Base-by-base conservation (phyloP, 495 filamentous ascomycete genomes). In the Beverwykella pulmonaria region DNA sequence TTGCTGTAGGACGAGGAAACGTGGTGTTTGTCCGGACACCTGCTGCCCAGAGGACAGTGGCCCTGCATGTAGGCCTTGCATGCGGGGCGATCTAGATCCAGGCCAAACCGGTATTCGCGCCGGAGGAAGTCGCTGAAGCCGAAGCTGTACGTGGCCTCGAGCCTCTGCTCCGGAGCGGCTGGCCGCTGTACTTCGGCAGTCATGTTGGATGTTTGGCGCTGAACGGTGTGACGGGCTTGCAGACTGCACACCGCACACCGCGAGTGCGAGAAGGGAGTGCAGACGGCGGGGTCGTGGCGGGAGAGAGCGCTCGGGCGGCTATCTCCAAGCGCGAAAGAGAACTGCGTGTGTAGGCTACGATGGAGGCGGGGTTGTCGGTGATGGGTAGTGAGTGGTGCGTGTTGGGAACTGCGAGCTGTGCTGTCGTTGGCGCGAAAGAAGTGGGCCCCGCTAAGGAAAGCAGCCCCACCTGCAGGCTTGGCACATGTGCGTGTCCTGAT, bases 51-150 rank as follows among this genome's bases (percentile, higher is more conserved):
- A 0, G 92, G 92, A 73, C 92, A 96, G 79, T 90, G 86, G 54
- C 89, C 89, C 65, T 88, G 83, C 70, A 87, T 83, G 79, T 87
- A 90, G 62, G 91, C 88, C 72, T 91, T 91, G 83, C 92, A 96
- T 69, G 86, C 80, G 10, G 90, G 90, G 0, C 90, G 88, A 77
- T 88, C 61, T 34, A 88, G 85, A 68, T 82, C 80, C 32, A 95
- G 84, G 62, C 88, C 88, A 78, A 92, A 90, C 62, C 91, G 87
- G 76, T 93, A 93, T 50, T 75, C 67, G 25, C 69, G 69, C 36
- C 73, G 67, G 53, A 80, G 74, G 67, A 75, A 79, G 57, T 76
- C 70, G 60, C 63, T 68, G 73, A 80, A 80, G 69, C 55, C 73
- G 73, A 80, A 80, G 46, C 48, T 36, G 73, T 71, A 72, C 44